These are phyloP conservation scores for Penicillium manginii DNA, from an alignment of 495 filamentous ascomycete genomes.

Conservation along the genomic window DNA sequence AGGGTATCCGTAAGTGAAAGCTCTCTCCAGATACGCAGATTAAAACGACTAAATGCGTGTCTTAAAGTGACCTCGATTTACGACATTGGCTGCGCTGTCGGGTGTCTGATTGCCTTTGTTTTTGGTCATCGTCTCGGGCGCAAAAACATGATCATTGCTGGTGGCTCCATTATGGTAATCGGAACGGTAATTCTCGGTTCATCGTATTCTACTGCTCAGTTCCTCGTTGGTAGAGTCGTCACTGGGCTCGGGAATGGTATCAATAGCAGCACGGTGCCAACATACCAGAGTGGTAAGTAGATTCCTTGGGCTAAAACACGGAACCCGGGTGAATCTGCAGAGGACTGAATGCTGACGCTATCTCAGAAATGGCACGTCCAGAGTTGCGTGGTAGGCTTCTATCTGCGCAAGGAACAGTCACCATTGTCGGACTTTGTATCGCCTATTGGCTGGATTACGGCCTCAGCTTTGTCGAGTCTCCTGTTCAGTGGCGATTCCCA, in stretches of 20 bases:
- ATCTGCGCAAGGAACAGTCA: slow-evolving; percentile 49
- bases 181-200: slow-evolving; percentile 47
- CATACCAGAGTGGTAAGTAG: slow-evolving; percentile 49
- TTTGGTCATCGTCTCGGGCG: slow-evolving; percentile 47
- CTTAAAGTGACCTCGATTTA: slow-evolving; percentile 44
- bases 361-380: slow-evolving; percentile 52
- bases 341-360: not conserved
- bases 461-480: slow-evolving; percentile 51
- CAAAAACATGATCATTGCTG: slow-evolving; percentile 44
- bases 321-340: not conserved
- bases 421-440: slow-evolving; percentile 46
- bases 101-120: slow-evolving; percentile 46
- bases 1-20: slow-evolving; percentile 35
- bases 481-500: slow-evolving; percentile 59
- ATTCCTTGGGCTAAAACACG: not conserved
- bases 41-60: not conserved
- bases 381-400: slow-evolving; percentile 64
- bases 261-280: slow-evolving; percentile 54
- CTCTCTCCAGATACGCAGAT: not conserved
- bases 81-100: slow-evolving; percentile 51
- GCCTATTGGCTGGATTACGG: slow-evolving; percentile 62
- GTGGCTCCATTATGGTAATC: slow-evolving; percentile 47
- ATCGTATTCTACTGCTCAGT: slow-evolving; percentile 50
- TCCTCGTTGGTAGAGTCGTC: slow-evolving; percentile 54
- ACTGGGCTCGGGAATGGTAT: slow-evolving; percentile 56